These are phyloP conservation scores for Hordeum marinum DNA, from an alignment of 176 grass and related monocot genomes.

Conservation along the genomic window DNA sequence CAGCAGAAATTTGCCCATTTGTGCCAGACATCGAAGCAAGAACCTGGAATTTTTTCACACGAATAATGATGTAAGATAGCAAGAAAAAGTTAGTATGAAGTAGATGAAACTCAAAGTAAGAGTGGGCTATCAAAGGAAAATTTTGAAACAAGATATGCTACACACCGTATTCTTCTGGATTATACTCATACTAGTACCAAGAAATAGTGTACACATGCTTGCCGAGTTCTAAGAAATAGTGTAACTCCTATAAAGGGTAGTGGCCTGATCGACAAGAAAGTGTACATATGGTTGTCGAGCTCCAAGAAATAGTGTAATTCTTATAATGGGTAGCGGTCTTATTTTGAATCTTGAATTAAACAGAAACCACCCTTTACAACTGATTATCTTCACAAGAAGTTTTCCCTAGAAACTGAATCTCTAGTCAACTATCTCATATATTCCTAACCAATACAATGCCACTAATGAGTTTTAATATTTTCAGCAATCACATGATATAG, in stretches of 20 bases:
- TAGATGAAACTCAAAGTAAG: background rate
- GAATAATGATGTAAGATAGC: conserved; percentile 24
- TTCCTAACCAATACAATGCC: conserved; percentile 1
- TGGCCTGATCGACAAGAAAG: background rate
- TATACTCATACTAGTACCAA: background rate
- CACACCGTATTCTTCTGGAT: conserved; percentile 17
- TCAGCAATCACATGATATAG: conserved; percentile 1
- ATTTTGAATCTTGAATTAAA: conserved; percentile 1
- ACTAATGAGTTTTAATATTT: conserved; percentile 17
- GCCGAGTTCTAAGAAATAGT: background rate
- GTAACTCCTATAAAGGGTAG: conserved; percentile 2
- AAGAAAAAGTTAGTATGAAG: background rate
- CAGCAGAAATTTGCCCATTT: conserved; percentile 75
- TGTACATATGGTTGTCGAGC: background rate
- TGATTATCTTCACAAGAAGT: background rate
- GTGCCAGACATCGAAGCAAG: conserved; percentile 77
- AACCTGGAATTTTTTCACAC: conserved; percentile 42
- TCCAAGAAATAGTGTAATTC: background rate
- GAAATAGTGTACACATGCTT: conserved; percentile 7
- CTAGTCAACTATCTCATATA: conserved; percentile 22
- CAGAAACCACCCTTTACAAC: background rate
- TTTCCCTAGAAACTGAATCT: conserved; percentile 6
- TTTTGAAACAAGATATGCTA: conserved; percentile 17
- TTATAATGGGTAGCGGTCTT: background rate
- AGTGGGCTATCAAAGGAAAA: background rate